A percentile compares a stretch with the other conserved stretches of the same genome.
These are phyloP conservation scores for Metarhizium rileyi DNA, from an alignment of 2,329 filamentous ascomycete genomes.

Conservation along the genomic window DNA sequence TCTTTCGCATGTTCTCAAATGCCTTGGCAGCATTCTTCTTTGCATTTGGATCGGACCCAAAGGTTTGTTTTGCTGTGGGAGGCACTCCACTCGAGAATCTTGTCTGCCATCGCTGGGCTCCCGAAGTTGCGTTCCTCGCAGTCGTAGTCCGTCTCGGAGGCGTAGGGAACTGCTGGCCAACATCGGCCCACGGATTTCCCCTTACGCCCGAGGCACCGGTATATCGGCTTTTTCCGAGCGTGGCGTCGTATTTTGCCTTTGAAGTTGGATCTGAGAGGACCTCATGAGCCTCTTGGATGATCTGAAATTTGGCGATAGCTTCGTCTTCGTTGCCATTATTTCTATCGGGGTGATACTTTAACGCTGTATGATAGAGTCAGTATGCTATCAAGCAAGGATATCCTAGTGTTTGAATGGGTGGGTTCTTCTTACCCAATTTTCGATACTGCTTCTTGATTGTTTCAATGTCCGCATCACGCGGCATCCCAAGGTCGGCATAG, in stretches of 20 bases:
- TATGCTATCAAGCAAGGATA: neutral
- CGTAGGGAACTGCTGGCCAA: slow-evolving; percentile 37
- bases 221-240: slow-evolving; percentile 30
- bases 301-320: slow-evolving; percentile 73
- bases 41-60: slow-evolving; percentile 23
- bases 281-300: slow-evolving; percentile 79
- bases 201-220: slow-evolving; percentile 43
- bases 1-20: slow-evolving; percentile 34
- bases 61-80: slow-evolving; percentile 31
- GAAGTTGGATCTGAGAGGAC: slow-evolving; percentile 45
- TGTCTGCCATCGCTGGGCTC: slow-evolving; percentile 35
- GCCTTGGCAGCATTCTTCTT: slow-evolving; percentile 32
- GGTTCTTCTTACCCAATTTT: slow-evolving; percentile 54
- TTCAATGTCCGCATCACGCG: slow-evolving; percentile 54
- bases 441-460: slow-evolving; percentile 83
- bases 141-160: slow-evolving; percentile 35
- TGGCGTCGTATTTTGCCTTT: slow-evolving; percentile 44
- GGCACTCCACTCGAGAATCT: slow-evolving; percentile 32
- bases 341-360: slow-evolving; percentile 82
- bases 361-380: slow-evolving; percentile 39
- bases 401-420: neutral
- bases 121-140: slow-evolving; percentile 21
- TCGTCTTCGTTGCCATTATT: slow-evolving; percentile 76
- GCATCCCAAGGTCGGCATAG: slow-evolving; percentile 73
- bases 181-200: slow-evolving; percentile 48